Conservation (phyloP, 176 grass and related monocot species). For the Dendrocalamus sinicus region DNA sequence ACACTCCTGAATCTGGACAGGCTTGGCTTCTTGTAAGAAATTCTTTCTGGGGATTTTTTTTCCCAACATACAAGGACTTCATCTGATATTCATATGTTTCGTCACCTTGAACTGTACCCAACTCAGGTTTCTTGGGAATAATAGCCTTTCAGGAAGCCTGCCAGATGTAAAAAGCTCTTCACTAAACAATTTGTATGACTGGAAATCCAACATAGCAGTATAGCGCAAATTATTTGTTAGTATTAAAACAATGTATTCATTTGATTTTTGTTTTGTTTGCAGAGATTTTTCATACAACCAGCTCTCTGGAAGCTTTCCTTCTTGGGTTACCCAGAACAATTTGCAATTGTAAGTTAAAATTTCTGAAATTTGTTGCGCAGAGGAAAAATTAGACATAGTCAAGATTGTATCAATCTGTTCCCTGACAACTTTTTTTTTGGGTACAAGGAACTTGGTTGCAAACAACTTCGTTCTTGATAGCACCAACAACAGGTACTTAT, state of each 20-base stretch:
- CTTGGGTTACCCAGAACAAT: constrained; percentile 61
- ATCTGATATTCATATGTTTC: background rate
- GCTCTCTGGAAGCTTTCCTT: constrained; percentile 74
- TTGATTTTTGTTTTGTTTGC: constrained; percentile 38
- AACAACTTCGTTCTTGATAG: constrained; percentile 59
- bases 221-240: background rate
- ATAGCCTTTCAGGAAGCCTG: constrained; percentile 74
- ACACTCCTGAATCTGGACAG: too few species aligned
- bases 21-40: too few species aligned
- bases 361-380: constrained; percentile 2
- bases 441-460: constrained; percentile 71
- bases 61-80: too few species aligned
- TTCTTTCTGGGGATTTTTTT: too few species aligned
- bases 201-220: background rate
- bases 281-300: constrained; percentile 97
- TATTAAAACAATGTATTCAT: background rate
- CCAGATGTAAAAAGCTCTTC: constrained; percentile 56
- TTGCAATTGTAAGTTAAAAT: constrained; percentile 69
- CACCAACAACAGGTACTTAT: constrained; percentile 52
- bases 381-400: background rate
- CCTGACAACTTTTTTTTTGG: background rate
- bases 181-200: background rate
- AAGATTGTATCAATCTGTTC: background rate
- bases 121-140: constrained; percentile 91
- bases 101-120: background rate